These are phyloP conservation scores for Hygrocybe punicea DNA, from an alignment of 768 basidiomycete species.

Conservation along the genomic window DNA sequence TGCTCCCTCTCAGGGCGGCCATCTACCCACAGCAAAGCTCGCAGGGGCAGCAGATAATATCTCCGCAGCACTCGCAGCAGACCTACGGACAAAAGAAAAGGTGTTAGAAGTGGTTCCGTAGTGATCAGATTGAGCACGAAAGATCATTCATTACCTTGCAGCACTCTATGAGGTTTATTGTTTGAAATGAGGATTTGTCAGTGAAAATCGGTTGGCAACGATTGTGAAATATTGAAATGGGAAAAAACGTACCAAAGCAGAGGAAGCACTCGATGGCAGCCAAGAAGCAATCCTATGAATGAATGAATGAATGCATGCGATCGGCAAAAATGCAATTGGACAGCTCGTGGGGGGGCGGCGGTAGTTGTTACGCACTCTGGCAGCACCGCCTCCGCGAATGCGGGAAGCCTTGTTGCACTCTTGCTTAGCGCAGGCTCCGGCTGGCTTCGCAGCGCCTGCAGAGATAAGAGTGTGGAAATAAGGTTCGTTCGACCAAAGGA, in stretches of 20 bases:
- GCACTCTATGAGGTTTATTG: too few relatives aligned
- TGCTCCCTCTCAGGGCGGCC: too few relatives aligned
- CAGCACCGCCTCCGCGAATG: conserved; percentile 37
- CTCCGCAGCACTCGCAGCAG: conserved; percentile 50
- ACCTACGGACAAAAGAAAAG: conserved; percentile 21
- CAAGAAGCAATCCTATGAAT: conserved; percentile 49
- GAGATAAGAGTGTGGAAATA: too few relatives aligned
- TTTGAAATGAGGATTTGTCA: too few relatives aligned
- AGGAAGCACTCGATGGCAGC: conserved; percentile 46
- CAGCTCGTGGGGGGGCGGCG: not conserved
- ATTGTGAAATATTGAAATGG: too few relatives aligned
- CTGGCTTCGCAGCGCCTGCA: not conserved
- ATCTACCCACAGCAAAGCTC: conserved; percentile 45
- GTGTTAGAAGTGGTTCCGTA: not conserved
- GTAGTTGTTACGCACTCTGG: conserved; percentile 28
- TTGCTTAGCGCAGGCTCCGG: not conserved
- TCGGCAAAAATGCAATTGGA: not conserved
- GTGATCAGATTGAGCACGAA: too few relatives aligned
- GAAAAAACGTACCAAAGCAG: conserved; percentile 44
- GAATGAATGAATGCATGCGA: not conserved
- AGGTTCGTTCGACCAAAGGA: too few relatives aligned
- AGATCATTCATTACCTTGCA: too few relatives aligned
- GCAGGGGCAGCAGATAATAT: conserved; percentile 55
- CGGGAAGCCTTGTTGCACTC: not conserved
- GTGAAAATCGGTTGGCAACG: too few relatives aligned